Evolutionary conservation across 192 early-diverging fungal species (phyloP).

Genomic region (Coemansia brasiliensis): DNA sequence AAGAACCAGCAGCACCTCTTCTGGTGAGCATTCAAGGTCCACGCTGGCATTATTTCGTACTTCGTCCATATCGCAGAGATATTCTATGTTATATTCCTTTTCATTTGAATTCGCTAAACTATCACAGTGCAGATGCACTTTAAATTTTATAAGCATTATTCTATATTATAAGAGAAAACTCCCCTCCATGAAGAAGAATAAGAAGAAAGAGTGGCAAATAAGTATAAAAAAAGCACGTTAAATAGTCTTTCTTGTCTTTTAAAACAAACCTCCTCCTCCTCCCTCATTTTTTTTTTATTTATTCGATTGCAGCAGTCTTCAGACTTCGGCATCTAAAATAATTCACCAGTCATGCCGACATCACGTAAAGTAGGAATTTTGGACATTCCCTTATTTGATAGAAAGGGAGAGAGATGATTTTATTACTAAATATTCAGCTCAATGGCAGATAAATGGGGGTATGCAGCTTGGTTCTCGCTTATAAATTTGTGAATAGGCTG

Average conservation of each 20-base stretch:
- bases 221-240: no score
- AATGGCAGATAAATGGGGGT: background rate
- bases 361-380: background rate
- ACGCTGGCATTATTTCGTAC: background rate
- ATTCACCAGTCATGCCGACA: background rate
- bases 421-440: constrained; percentile 2
- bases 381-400: no score
- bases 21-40: background rate
- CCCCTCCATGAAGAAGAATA: no score
- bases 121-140: background rate
- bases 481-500: background rate
- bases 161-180: no score
- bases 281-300: background rate
- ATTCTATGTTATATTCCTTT: background rate
- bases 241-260: background rate
- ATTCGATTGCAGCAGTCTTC: no score
- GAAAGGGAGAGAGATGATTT: no score
- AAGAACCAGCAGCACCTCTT: background rate
- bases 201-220: no score
- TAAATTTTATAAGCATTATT: background rate
- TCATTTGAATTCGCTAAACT: no score
- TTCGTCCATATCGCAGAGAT: background rate
- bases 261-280: no score
- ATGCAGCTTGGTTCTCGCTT: background rate
- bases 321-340: constrained; percentile 1